Conservation (phyloP, 2,329 filamentous ascomycete genomes). For the Fusarium globosum region DNA sequence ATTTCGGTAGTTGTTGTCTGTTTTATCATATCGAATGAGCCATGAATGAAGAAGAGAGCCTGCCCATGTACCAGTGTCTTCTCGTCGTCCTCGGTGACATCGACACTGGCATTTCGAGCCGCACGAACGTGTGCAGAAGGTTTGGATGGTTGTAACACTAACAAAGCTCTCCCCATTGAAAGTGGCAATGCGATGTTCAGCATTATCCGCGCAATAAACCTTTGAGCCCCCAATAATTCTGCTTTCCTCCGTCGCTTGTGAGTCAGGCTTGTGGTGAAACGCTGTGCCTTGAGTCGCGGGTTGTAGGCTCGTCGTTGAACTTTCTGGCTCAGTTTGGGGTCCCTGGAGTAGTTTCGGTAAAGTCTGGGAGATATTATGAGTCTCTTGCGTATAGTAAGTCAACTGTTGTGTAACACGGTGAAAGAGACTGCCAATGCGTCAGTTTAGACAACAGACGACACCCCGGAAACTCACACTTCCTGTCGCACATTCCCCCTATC, state of each 20-base stretch:
- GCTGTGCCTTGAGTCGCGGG: rapidly evolving
- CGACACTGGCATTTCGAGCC: not conserved
- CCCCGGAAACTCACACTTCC: not conserved
- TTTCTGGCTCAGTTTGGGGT: no score
- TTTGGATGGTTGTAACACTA: not conserved
- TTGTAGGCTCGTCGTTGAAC: no score
- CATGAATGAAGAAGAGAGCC: slow-evolving; percentile 2
- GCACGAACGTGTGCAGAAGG: not conserved
- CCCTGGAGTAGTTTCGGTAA: rapidly evolving
- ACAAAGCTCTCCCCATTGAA: not conserved
- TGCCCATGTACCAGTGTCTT: not conserved
- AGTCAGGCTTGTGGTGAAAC: rapidly evolving
- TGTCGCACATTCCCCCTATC: slow-evolving; percentile 2
- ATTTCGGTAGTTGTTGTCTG: rapidly evolving
- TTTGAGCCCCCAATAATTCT: no score
- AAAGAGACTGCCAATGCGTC: not conserved
- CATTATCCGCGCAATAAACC: no score
- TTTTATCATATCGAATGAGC: not conserved
- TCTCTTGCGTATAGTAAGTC: not conserved
- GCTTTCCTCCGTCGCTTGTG: rapidly evolving
- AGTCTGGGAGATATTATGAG: rapidly evolving
- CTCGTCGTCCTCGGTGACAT: slow-evolving; percentile 1
- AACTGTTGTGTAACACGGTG: not conserved
- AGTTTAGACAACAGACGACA: rapidly evolving
- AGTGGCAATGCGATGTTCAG: no score